Base-by-base conservation (phyloP, 352 stramenopile species). In the Pythium scleroteichum region DNA sequence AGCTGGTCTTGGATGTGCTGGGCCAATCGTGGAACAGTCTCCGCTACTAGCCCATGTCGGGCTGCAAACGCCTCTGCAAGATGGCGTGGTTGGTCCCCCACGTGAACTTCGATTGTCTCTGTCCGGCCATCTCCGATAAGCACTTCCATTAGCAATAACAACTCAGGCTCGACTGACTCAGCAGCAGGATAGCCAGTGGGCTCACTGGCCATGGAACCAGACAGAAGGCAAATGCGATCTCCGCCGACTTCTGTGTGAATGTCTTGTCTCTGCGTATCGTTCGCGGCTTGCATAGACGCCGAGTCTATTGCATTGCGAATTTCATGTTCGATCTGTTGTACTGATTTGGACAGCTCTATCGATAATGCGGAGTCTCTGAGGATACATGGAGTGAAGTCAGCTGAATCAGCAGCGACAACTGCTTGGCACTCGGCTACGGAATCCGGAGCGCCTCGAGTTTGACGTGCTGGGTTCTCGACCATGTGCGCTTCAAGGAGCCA, bases 141-240 rank as follows among this genome's bases (percentile, higher is more conserved):
- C 3, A 94, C 72, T 27, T 94, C 85, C 75, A 94, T 90, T 40
- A 92, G 35, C 12, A 94, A 45, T 41, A 92, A 61, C 16, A 94
- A 67, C 48, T 92, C 77, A 2, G 46, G 62, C 27, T 62, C 42
- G n/a, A n/a, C n/a, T n/a, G n/a, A n/a, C n/a, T n/a, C n/a, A n/a
- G n/a, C n/a, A n/a, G n/a, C n/a, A n/a, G n/a, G n/a, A n/a, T n/a
- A n/a, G n/a, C n/a, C n/a, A n/a, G n/a, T n/a, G n/a, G n/a, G n/a
- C n/a, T n/a, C n/a, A n/a, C n/a, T n/a, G n/a, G n/a, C n/a, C n/a
- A n/a, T 35, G 29, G 29, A 35, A 5, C 29, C 5, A 35, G 29
- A 10, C 29, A 35, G 29, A 10, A 35, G 29, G 29, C 5, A 5
- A 5, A 10, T 35, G 29, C 29, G 10, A 35, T 5, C 29, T 35